These are phyloP conservation scores for Chlorophyllum brunneum DNA, from an alignment of 768 basidiomycete species.

Conservation along the genomic window DNA sequence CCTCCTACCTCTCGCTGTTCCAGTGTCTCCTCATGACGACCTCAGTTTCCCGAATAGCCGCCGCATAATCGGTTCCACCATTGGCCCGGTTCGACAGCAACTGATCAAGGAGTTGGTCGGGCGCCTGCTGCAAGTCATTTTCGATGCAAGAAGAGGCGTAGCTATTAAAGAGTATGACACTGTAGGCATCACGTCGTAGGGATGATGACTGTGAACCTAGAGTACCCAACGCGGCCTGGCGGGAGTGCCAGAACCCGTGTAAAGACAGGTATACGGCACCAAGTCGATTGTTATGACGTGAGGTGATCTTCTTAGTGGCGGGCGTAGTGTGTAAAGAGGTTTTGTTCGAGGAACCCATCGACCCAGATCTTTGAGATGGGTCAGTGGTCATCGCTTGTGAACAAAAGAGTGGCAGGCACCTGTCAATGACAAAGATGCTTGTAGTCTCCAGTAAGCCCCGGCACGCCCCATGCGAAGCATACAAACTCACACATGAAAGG, in stretches of 20 bases:
- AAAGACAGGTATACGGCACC: conserved; percentile 58
- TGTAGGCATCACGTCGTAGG: conserved; percentile 55
- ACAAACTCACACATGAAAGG: conserved; percentile 55
- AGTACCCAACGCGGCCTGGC: conserved; percentile 34
- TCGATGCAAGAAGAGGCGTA: conserved; percentile 19
- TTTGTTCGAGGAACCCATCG: conserved; percentile 44
- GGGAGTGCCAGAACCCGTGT: conserved; percentile 52
- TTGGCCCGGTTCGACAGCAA: conserved; percentile 28
- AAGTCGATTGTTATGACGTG: conserved; percentile 40
- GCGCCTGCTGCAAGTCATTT: conserved; percentile 45
- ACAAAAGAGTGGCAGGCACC: no score
- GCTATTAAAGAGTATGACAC: conserved; percentile 45
- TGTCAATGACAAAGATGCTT: conserved; percentile 47
- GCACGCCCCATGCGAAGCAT: neutral
- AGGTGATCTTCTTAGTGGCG: conserved; percentile 8
- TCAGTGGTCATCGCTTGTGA: neutral
- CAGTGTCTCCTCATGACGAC: conserved; percentile 40
- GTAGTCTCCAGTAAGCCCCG: neutral
- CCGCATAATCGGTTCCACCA: conserved; percentile 41
- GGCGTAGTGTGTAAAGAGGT: conserved; percentile 40
- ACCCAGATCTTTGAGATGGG: conserved; percentile 38
- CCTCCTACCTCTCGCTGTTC: conserved; percentile 45
- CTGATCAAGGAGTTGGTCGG: conserved; percentile 37
- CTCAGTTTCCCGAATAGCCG: conserved; percentile 34
- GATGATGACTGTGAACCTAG: conserved; percentile 12